These are phyloP conservation scores for Amylostereum areolatum DNA, from an alignment of 1,284 basidiomycete species.

Conservation along the genomic window DNA sequence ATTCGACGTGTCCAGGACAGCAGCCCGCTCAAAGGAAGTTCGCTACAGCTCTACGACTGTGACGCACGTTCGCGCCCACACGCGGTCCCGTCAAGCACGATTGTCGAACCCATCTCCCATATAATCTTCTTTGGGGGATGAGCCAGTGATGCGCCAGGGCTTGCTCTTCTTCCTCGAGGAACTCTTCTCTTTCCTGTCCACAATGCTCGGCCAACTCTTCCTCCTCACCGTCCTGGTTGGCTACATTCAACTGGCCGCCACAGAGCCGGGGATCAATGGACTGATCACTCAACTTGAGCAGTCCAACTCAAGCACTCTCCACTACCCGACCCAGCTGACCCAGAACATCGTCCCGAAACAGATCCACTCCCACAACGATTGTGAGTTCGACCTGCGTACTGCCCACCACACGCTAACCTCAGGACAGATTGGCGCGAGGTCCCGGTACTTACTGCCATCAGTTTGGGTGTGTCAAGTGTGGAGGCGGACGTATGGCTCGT, in stretches of 20 bases:
- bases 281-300: slow-evolving; percentile 34
- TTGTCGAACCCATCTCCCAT: too few relatives aligned
- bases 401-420: not conserved
- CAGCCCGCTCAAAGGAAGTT: too few relatives aligned
- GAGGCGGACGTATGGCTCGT: slow-evolving; percentile 50
- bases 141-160: too few relatives aligned
- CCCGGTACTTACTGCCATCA: slow-evolving; percentile 42
- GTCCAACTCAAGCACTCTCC: slow-evolving; percentile 35
- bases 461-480: slow-evolving; percentile 45
- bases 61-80: too few relatives aligned
- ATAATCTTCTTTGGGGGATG: too few relatives aligned
- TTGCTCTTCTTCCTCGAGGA: too few relatives aligned
- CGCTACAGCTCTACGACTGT: too few relatives aligned
- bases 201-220: slow-evolving; percentile 1
- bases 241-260: slow-evolving; percentile 4
- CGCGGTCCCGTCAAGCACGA: too few relatives aligned
- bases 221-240: slow-evolving; percentile 3
- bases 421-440: slow-evolving; percentile 48
- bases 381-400: slow-evolving; percentile 22
- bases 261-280: slow-evolving; percentile 26
- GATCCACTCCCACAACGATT: slow-evolving; percentile 54
- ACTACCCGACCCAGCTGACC: slow-evolving; percentile 46
- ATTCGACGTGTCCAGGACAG: too few relatives aligned
- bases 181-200: not conserved
- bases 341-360: slow-evolving; percentile 43